Base-by-base conservation (phyloP, 179 eudicot species). In the Spergularia azorica region DNA sequence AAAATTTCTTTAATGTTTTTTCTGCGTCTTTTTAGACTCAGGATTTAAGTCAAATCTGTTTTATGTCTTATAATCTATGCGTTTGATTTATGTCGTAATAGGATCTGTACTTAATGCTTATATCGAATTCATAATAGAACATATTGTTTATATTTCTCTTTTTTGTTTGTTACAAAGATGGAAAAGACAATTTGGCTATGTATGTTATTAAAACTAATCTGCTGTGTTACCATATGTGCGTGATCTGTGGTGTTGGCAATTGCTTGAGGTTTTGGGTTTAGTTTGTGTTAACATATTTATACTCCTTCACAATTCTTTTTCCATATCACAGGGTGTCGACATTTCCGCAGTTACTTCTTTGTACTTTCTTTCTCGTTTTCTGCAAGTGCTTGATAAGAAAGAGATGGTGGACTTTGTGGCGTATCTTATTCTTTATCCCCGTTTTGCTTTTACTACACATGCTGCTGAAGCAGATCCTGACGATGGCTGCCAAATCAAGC, bases 311-410 rank as follows among this genome's bases (percentile, higher is more conserved):
- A n/a, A 18, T 58, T 8, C 1, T 58, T 6, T 58, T 57, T 17
- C 4, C 61, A 57, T 57, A 76, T 79, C 67, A 60, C 89, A 88
- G 91, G 89, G 71, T 76, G 48, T 73, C 74, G 39, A 67, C 16
- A 57, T 88, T 55, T 84, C 91, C 75, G 74, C 81, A 63, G 63
- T 79, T 69, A 83, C 89, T 73, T 88, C 89, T 69, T 65, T 86
- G 51, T 81, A 72, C 67, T 58, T 86, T 51, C 82, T 88, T 77
- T 73, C 80, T 26, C 78, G 84, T 51, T 81, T 88, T 79, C 81
- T 88, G 79, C 89, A 88, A 84, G 86, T 88, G 74, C 76, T 84
- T 81, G 86, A 83, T 12, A 77, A 79, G 58, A 80, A 83, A 79
- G 83, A 86, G 71, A 70, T 86, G 75, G 70, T 77, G 65, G 84